Evolutionary conservation across 2,329 filamentous ascomycete genomes (phyloP).

Genomic region (Hymenoscyphus linearis): DNA sequence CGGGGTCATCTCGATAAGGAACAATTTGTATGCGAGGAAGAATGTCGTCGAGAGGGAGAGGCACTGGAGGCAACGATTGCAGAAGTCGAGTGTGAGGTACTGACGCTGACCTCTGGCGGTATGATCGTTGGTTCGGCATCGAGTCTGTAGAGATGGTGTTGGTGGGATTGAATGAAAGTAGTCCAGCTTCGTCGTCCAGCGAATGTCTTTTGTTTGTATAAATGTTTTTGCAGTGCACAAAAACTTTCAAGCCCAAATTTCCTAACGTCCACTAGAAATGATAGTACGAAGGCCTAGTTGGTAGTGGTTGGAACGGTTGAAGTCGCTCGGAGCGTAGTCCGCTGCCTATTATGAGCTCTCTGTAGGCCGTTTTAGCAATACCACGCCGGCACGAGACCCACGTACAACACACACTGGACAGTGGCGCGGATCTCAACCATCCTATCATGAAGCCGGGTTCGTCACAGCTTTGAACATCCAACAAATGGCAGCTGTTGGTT

Average conservation of each 20-base stretch:
- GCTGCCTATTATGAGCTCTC: neutral
- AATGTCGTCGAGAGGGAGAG: slow-evolving; percentile 11
- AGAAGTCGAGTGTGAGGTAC: slow-evolving; percentile 20
- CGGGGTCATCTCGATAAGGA: slow-evolving; percentile 25
- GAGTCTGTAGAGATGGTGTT: neutral
- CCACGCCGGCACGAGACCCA: neutral
- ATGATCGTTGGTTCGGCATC: slow-evolving; percentile 14
- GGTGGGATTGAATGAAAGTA: neutral
- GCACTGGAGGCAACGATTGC: slow-evolving; percentile 24
- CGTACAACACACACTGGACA: neutral
- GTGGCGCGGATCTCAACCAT: neutral
- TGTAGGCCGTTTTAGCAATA: neutral
- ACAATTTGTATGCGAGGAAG: slow-evolving; percentile 3
- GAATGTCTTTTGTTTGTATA: neutral
- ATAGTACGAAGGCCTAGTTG: neutral
- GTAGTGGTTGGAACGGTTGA: neutral
- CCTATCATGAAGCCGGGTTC: neutral
- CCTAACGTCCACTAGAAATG: neutral
- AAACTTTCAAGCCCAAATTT: neutral
- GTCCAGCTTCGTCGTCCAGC: neutral
- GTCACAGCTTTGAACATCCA: neutral
- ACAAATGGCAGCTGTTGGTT: neutral
- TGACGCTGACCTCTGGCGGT: slow-evolving; percentile 15
- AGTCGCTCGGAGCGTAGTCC: neutral
- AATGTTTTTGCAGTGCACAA: neutral